phyloP scores from a whole-genome alignment of 2,329 filamentous ascomycete species.

The Ceratocystis huliohia region DNA sequence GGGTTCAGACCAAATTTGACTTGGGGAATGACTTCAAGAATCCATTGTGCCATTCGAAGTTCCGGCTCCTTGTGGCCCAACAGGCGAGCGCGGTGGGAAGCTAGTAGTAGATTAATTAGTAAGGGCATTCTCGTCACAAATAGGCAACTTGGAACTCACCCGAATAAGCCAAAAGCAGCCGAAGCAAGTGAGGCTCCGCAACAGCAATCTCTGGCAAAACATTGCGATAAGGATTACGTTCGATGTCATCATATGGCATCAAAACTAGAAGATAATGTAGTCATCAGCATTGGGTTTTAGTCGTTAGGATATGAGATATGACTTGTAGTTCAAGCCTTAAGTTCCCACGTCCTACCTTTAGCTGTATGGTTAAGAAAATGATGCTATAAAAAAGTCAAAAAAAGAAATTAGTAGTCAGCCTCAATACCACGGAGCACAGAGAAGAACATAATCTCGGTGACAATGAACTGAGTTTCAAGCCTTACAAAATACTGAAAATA shows the following conservation, averaged over 20 bases:
- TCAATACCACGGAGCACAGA: too few relatives aligned
- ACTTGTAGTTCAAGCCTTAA: too few relatives aligned
- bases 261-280: conserved; percentile 27
- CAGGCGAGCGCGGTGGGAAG: conserved; percentile 67
- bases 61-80: conserved; percentile 60
- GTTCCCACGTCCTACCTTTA: conserved; percentile 34
- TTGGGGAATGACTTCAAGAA: conserved; percentile 61
- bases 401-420: background rate
- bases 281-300: background rate
- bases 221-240: conserved; percentile 41
- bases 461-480: background rate
- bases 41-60: conserved; percentile 68
- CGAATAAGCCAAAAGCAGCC: conserved; percentile 66
- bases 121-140: background rate
- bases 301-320: too few relatives aligned
- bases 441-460: background rate
- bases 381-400: conserved; percentile 28
- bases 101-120: conserved; percentile 27
- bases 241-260: conserved; percentile 39
- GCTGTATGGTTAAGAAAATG: conserved; percentile 70
- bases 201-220: conserved; percentile 50
- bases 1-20: conserved; percentile 1
- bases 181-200: conserved; percentile 57
- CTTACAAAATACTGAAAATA: conserved; percentile 37
- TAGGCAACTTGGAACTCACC: conserved; percentile 25